These are phyloP conservation scores for Trichoderma sp. DNA, from an alignment of 2,329 filamentous ascomycete species.

Conservation along the genomic window DNA sequence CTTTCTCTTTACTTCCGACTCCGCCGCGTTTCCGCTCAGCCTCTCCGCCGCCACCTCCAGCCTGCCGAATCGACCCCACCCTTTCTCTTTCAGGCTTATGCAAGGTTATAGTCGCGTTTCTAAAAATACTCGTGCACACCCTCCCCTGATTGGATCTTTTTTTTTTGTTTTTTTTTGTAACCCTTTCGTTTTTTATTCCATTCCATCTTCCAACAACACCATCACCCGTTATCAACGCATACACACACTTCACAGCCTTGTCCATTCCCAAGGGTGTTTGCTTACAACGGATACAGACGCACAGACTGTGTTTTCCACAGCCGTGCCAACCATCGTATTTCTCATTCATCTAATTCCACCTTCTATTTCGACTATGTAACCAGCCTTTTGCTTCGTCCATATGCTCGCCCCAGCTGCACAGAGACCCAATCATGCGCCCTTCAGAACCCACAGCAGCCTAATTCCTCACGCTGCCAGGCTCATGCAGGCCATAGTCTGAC, in stretches of 20 bases:
- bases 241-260: neutral
- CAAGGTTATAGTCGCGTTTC: neutral
- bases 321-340: neutral
- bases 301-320: neutral
- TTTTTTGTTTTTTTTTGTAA: no score
- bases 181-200: no score
- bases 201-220: neutral
- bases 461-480: neutral
- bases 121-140: conserved; percentile 9
- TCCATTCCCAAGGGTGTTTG: neutral
- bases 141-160: neutral
- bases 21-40: conserved; percentile 11
- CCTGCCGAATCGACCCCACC: neutral
- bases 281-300: neutral
- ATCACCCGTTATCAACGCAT: neutral
- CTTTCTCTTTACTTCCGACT: neutral
- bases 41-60: conserved; percentile 11
- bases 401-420: neutral
- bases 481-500: neutral
- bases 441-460: neutral
- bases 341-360: neutral
- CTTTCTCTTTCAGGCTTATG: neutral
- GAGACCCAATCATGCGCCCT: neutral
- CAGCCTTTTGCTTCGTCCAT: neutral
- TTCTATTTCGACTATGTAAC: neutral